These are phyloP conservation scores for Penicillium griseofulvum DNA, from an alignment of 2,329 filamentous ascomycete species.

Conservation along the genomic window DNA sequence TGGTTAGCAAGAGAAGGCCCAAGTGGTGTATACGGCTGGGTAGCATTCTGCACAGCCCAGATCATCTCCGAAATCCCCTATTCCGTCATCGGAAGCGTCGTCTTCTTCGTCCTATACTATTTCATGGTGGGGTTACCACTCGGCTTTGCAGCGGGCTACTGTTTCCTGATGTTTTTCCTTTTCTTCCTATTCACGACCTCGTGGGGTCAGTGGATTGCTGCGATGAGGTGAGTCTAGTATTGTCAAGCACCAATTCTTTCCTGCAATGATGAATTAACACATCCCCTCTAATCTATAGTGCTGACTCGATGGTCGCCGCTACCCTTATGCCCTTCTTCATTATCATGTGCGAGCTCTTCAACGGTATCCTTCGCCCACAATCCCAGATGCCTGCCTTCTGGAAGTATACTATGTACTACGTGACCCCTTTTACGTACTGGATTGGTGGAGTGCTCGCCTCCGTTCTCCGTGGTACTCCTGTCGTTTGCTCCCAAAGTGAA, in stretches of 20 bases:
- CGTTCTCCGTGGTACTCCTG: constrained; percentile 64
- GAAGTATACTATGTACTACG: constrained; percentile 75
- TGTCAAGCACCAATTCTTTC: not conserved
- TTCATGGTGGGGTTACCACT: constrained; percentile 66
- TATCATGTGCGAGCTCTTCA: constrained; percentile 81
- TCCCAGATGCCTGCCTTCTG: constrained; percentile 75
- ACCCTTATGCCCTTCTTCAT: constrained; percentile 80
- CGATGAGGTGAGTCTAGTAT: constrained; percentile 56
- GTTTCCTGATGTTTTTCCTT: constrained; percentile 69
- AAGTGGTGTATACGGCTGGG: constrained; percentile 68
- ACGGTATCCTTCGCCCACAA: constrained; percentile 77
- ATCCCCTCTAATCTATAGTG: constrained; percentile 14
- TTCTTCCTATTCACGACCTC: constrained; percentile 69
- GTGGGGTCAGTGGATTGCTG: constrained; percentile 78
- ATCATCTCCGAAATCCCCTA: constrained; percentile 67
- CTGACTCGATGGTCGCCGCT: constrained; percentile 67
- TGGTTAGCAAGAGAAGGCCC: constrained; percentile 69
- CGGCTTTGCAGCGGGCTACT: constrained; percentile 64
- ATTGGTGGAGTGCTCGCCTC: constrained; percentile 77
- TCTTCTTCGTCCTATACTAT: constrained; percentile 72
- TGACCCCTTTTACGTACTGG: constrained; percentile 81
- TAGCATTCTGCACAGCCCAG: constrained; percentile 67
- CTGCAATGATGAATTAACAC: not conserved
- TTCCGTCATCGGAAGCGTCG: constrained; percentile 57
- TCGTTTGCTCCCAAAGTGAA: constrained; percentile 63